Percentiles rank a stretch among this genome's conserved stretches.
These are phyloP conservation scores for Xylaria sp. DNA, from an alignment of 2,329 filamentous ascomycete genomes.

Conservation along the genomic window DNA sequence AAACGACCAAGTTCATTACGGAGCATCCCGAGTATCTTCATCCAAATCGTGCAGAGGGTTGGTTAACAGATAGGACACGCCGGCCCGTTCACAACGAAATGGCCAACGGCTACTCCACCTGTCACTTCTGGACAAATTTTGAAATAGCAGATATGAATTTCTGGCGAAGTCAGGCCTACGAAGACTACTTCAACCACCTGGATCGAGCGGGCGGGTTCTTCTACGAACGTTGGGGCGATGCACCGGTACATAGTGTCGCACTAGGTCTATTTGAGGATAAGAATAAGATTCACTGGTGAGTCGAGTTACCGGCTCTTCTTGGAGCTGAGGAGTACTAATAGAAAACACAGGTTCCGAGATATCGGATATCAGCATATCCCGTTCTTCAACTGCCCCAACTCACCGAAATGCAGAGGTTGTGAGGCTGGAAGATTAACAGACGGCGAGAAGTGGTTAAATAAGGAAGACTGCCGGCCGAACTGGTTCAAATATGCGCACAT, in stretches of 20 bases:
- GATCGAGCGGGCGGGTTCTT: conserved; percentile 97
- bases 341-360: conserved; percentile 86
- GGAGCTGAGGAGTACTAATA: conserved; percentile 37
- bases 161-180: conserved; percentile 89
- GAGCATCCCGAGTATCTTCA: conserved; percentile 85
- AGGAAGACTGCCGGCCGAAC: conserved; percentile 93
- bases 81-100: conserved; percentile 82
- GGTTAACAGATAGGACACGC: conserved; percentile 82
- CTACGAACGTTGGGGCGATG: conserved; percentile 98
- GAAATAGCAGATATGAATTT: conserved; percentile 95
- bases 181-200: conserved; percentile 95
- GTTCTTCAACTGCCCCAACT: conserved; percentile 99
- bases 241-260: conserved; percentile 94
- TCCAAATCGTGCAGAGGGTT: conserved; percentile 85
- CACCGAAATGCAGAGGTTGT: conserved; percentile 90
- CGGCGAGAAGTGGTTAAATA: conserved; percentile 84
- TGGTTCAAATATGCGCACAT: conserved; percentile 97
- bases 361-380: conserved; percentile 99
- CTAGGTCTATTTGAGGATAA: conserved; percentile 92
- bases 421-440: conserved; percentile 89
- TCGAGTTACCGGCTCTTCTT: conserved; percentile 33
- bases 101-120: conserved; percentile 95
- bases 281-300: conserved; percentile 91
- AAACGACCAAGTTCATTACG: conserved; percentile 89
- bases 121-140: conserved; percentile 99